Evolutionary conservation across 176 grass and related monocot genomes (phyloP), one percentile per base, ranked within the genome.

Genomic region (Bonia amplexicaulis): DNA sequence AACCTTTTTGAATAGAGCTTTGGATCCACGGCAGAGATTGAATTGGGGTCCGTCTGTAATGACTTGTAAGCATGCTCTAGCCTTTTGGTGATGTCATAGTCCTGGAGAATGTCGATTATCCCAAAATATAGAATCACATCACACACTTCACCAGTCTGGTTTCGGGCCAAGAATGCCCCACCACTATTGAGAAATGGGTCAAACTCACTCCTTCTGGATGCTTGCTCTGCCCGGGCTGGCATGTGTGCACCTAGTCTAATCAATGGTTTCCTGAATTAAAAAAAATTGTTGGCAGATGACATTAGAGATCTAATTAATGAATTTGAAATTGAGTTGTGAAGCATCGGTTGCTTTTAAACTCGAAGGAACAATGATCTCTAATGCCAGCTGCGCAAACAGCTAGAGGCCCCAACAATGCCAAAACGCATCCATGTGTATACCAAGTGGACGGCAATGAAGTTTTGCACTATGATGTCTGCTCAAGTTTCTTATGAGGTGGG

Each of bases 1-100:
- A 99, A 99, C 79, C 97, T 87, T 82, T 88, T 99, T 3, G 97
- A 99, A 40, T 99, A 99, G 74, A 92, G 92, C 82, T 96, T 99
- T 0, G 97, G 97, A 77, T 91, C 92, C 45, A 99, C 93, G 0
- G 97, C 93, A 16, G 97, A 99, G 31, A 99, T 96, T 1, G 93
- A 99, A 82, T 92, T 96, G 17, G 97, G 90, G 74, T 99, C 90
- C 4, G 91, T 93, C 80, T 94, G 93, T 1, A 99, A 57, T 2
- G 97, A 99, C 74, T 99, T 99, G 86, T 94, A 99, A 49, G 53
- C 86, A 88, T 91, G 97, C 71, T 99, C 97, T 1, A 94, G 39
- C 79, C 78, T 82, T 79, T 99, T 99, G 11, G 82, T 91, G 63
- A 94, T 78, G 77, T 86, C 90, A 12, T 94, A 94, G 68, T 92